These are phyloP conservation scores for Elsinoe ampelina DNA, from an alignment of 2,329 filamentous ascomycete species.

Conservation along the genomic window DNA sequence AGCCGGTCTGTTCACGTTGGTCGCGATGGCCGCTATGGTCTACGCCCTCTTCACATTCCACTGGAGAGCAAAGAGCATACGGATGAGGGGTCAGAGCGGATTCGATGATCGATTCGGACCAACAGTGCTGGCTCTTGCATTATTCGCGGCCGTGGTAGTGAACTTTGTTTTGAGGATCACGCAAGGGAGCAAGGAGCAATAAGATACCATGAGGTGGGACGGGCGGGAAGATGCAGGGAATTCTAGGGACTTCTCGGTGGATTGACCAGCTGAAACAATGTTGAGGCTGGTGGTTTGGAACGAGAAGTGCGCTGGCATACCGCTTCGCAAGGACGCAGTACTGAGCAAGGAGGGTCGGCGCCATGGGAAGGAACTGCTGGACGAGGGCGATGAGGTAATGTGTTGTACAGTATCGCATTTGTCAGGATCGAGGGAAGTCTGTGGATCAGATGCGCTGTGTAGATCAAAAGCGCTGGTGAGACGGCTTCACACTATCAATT, in stretches of 20 bases:
- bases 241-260: not conserved
- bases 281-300: not conserved
- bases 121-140: constrained; percentile 75
- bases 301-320: not conserved
- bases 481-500: too few species aligned
- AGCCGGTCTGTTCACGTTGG: constrained; percentile 84
- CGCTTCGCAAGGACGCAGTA: too few species aligned
- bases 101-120: constrained; percentile 96
- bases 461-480: too few species aligned
- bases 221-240: not conserved
- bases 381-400: not conserved
- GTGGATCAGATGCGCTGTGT: too few species aligned
- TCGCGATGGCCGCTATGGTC: constrained; percentile 89
- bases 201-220: not conserved
- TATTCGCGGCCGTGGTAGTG: constrained; percentile 82
- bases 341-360: too few species aligned
- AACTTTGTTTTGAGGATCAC: constrained; percentile 81
- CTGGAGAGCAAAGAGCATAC: constrained; percentile 89
- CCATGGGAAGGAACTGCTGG: too few species aligned
- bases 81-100: constrained; percentile 81
- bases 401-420: not conserved
- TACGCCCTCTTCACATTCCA: constrained; percentile 95
- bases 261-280: too few species aligned
- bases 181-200: constrained; percentile 1
- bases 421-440: too few species aligned